Percentiles rank a stretch among this genome's conserved stretches.
These are phyloP conservation scores for Penicillium sclerotigenum DNA, from an alignment of 2,329 filamentous ascomycete species.

Conservation along the genomic window DNA sequence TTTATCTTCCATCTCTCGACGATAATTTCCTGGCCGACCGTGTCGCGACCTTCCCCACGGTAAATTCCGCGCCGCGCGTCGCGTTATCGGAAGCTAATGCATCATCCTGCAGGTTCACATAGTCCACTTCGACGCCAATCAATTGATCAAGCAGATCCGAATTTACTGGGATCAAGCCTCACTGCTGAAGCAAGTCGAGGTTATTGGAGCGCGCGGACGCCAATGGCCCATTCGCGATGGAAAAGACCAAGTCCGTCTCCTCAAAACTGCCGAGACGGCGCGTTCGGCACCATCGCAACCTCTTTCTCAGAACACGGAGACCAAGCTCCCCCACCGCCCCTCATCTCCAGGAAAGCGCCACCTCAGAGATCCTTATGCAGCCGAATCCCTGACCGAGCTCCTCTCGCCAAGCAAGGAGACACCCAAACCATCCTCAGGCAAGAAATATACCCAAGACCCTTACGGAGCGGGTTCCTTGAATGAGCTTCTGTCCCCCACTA, in stretches of 20 bases:
- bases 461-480: slow-evolving; percentile 58
- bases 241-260: slow-evolving; percentile 76
- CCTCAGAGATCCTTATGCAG: slow-evolving; percentile 44
- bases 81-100: slow-evolving; percentile 12
- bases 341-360: slow-evolving; percentile 41
- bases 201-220: slow-evolving; percentile 83
- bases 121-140: slow-evolving; percentile 72
- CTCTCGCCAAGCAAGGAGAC: slow-evolving; percentile 58
- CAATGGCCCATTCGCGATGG: slow-evolving; percentile 95
- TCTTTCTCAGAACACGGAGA: slow-evolving; percentile 15
- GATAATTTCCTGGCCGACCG: slow-evolving; percentile 91
- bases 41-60: slow-evolving; percentile 73
- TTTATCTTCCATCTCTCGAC: slow-evolving; percentile 83
- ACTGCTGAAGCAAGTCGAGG: slow-evolving; percentile 86
- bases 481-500: slow-evolving; percentile 59
- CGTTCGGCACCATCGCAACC: slow-evolving; percentile 18
- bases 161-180: slow-evolving; percentile 94
- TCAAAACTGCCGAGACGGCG: slow-evolving; percentile 52
- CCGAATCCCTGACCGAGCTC: slow-evolving; percentile 65
- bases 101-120: slow-evolving; percentile 67
- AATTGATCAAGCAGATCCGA: slow-evolving; percentile 82
- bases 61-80: slow-evolving; percentile 50
- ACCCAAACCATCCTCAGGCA: slow-evolving; percentile 24
- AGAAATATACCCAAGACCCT: slow-evolving; percentile 37
- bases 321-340: slow-evolving; percentile 14